phyloP scores from a whole-genome alignment of 1,139 yeast species.

The Saccharomycopsis hybrid region DNA sequence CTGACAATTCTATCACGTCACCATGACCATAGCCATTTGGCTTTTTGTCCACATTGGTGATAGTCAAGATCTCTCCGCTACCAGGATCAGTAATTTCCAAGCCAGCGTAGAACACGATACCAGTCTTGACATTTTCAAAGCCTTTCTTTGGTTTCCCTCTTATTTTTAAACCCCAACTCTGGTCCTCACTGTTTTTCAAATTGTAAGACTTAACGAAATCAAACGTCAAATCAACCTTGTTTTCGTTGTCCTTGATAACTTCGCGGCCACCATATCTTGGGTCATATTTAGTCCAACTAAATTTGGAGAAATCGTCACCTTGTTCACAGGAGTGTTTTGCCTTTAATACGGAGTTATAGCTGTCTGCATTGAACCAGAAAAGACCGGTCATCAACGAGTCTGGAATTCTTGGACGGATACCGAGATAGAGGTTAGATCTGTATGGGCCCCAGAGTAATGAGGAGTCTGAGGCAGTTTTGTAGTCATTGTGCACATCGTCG shows the following conservation, averaged over 20 bases:
- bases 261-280: conserved; percentile 86
- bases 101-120: conserved; percentile 75
- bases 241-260: conserved; percentile 59
- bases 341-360: conserved; percentile 46
- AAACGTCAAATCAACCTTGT: conserved; percentile 56
- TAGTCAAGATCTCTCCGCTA: conserved; percentile 28
- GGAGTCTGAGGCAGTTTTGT: conserved; percentile 31
- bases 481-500: conserved; percentile 19
- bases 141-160: conserved; percentile 55
- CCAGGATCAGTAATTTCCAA: conserved; percentile 50
- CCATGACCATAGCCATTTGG: conserved; percentile 30
- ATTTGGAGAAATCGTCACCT: conserved; percentile 61
- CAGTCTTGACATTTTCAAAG: conserved; percentile 42
- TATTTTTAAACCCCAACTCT: conserved; percentile 72
- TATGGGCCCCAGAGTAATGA: conserved; percentile 88
- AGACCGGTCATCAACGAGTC: conserved; percentile 73
- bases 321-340: conserved; percentile 82
- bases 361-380: conserved; percentile 80
- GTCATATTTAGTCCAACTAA: conserved; percentile 84
- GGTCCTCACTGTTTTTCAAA: conserved; percentile 35
- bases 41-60: conserved; percentile 28
- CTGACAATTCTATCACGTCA: conserved; percentile 40
- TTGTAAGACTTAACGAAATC: conserved; percentile 72
- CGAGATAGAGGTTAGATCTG: conserved; percentile 79
- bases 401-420: conserved; percentile 77